A percentile compares a stretch with the other conserved stretches of the same genome.
These are phyloP conservation scores for Fusarium beomiforme DNA, from an alignment of 2,329 filamentous ascomycete genomes.

Conservation along the genomic window DNA sequence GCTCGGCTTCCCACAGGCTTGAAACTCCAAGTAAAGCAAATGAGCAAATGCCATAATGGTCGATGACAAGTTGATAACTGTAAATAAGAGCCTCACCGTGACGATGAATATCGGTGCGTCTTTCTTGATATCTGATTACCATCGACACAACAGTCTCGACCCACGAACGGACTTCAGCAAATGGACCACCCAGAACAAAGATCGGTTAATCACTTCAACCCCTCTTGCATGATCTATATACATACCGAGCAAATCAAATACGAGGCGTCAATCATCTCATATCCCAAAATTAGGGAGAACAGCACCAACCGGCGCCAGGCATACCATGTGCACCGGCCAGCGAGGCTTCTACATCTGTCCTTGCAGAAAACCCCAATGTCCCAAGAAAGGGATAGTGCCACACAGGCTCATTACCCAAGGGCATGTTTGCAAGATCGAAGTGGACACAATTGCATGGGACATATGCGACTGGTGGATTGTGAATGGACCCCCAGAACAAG, in stretches of 20 bases:
- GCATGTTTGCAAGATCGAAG: conserved; percentile 34
- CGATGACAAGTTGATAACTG: not conserved
- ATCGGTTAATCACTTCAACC: not conserved
- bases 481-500: conserved; percentile 41
- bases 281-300: not conserved
- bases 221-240: not conserved
- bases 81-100: not conserved
- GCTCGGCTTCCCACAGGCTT: conserved; percentile 22
- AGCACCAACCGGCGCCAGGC: not conserved
- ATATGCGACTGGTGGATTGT: conserved; percentile 43
- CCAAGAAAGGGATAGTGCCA: conserved; percentile 26
- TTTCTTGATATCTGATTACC: not conserved
- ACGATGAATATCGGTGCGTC: not conserved
- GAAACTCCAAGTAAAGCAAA: conserved; percentile 4
- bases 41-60: not conserved
- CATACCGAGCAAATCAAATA: not conserved
- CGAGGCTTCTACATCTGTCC: conserved; percentile 39
- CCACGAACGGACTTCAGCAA: not conserved
- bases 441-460: conserved; percentile 38
- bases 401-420: conserved; percentile 33
- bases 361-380: conserved; percentile 36
- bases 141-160: not conserved
- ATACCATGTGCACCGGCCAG: conserved; percentile 42
- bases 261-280: not conserved
- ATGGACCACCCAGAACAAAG: not conserved